Conservation (phyloP, 2,329 filamentous ascomycete genomes). For the Cryphonectria nitschkei region DNA sequence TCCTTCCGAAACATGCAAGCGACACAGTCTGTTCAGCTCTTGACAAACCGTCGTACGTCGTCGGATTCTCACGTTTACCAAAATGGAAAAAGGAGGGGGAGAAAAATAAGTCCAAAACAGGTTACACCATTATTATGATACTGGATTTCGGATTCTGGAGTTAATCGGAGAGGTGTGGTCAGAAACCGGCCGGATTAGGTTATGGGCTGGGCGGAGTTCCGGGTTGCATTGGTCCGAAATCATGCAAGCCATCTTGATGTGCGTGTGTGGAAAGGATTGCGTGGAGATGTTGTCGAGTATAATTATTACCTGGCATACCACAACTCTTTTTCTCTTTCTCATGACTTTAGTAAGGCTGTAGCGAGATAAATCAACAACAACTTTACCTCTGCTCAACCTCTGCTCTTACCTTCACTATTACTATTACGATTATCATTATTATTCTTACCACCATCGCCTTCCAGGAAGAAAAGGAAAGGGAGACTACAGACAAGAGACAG, state of each 20-base stretch:
- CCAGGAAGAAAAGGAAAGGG: too few relatives aligned
- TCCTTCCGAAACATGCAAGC: too few relatives aligned
- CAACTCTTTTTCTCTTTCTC: neutral
- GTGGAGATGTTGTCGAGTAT: neutral
- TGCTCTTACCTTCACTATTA: neutral
- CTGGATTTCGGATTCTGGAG: conserved; percentile 3
- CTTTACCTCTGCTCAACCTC: neutral
- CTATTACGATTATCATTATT: too few relatives aligned
- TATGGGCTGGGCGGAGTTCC: neutral
- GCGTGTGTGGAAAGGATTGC: neutral
- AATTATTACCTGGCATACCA: neutral
- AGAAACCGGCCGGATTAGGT: neutral
- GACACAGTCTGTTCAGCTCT: too few relatives aligned
- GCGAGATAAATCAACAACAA: neutral
- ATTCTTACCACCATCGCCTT: too few relatives aligned
- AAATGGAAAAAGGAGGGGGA: too few relatives aligned
- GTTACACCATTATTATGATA: neutral
- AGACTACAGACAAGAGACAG: neutral
- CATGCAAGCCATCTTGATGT: neutral
- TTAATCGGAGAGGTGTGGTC: neutral
- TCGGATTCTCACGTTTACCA: too few relatives aligned
- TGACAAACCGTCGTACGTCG: too few relatives aligned
- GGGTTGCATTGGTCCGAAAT: neutral
- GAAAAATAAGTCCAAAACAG: too few relatives aligned
- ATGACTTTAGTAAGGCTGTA: too few relatives aligned